phyloP scores from a whole-genome alignment of 495 filamentous ascomycete genomes.

The Lentithecium fluviatile region DNA sequence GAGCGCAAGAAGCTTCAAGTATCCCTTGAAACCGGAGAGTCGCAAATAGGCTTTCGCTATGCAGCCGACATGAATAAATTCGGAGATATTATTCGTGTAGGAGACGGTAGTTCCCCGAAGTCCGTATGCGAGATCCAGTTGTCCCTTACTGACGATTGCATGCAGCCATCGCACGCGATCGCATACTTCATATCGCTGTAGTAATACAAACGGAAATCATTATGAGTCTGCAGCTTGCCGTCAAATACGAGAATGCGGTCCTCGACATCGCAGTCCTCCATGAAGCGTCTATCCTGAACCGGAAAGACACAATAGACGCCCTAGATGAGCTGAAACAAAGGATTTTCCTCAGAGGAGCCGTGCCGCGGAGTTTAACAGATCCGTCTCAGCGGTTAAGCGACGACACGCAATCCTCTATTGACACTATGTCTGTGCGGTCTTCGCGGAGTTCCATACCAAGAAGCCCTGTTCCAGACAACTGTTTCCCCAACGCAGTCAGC shows the following conservation, averaged over 20 bases:
- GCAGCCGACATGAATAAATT: constrained; percentile 21
- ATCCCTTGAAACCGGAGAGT: constrained; percentile 29
- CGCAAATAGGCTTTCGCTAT: constrained; percentile 22
- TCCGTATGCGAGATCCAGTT: constrained; percentile 4
- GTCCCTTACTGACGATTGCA: constrained; percentile 6
- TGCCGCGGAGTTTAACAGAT: constrained; percentile 17
- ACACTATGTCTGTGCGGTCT: constrained; percentile 21
- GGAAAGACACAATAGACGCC: constrained; percentile 36
- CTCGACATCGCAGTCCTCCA: constrained; percentile 47
- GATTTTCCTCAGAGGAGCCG: constrained; percentile 31
- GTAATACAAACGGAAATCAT: constrained; percentile 48
- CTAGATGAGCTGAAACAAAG: constrained; percentile 45
- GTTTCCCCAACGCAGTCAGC: constrained; percentile 25
- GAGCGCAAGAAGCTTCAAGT: constrained; percentile 36
- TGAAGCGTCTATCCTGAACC: constrained; percentile 40
- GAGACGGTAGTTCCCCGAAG: constrained; percentile 43
- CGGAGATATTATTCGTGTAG: constrained; percentile 29
- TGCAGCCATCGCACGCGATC: constrained; percentile 35
- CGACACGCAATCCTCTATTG: background rate
- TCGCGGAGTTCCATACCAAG: constrained; percentile 6
- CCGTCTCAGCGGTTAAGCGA: background rate
- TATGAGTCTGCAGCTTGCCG: constrained; percentile 45
- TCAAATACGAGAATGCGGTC: constrained; percentile 39
- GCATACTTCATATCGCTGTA: constrained; percentile 50
- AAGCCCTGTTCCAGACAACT: constrained; percentile 14